These are phyloP conservation scores for Leccinellum rugosiceps DNA, from an alignment of 768 basidiomycete genomes.

Conservation along the genomic window DNA sequence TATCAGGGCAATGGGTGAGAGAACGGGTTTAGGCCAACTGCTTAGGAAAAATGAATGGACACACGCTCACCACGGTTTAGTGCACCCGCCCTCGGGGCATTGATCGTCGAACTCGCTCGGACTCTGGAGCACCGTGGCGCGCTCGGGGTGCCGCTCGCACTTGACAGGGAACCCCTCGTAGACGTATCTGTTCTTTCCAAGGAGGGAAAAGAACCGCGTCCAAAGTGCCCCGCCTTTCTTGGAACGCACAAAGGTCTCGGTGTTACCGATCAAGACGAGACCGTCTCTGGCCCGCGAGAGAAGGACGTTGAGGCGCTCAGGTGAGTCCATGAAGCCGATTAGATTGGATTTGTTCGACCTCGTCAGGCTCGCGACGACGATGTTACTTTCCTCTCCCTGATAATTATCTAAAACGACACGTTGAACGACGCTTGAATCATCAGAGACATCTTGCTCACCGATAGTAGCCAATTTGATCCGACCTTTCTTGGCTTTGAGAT, in stretches of 20 bases:
- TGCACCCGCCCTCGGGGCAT: slow-evolving; percentile 63
- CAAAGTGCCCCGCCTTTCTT: slow-evolving; percentile 10
- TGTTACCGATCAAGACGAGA: slow-evolving; percentile 64
- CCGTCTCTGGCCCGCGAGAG: slow-evolving; percentile 65
- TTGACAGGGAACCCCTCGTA: slow-evolving; percentile 45
- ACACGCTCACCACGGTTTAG: slow-evolving; percentile 48
- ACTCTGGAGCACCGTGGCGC: slow-evolving; percentile 33
- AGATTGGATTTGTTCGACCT: slow-evolving; percentile 52
- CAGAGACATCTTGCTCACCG: slow-evolving; percentile 35
- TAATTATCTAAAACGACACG: slow-evolving; percentile 56
- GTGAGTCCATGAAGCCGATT: slow-evolving; percentile 71
- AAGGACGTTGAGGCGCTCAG: slow-evolving; percentile 67
- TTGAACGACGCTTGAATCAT: neutral
- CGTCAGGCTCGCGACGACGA: slow-evolving; percentile 59
- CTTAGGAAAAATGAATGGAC: no score
- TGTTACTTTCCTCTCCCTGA: slow-evolving; percentile 71
- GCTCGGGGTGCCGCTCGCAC: slow-evolving; percentile 52
- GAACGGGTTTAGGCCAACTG: no score
- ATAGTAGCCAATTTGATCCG: slow-evolving; percentile 61
- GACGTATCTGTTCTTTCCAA: neutral
- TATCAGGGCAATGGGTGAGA: no score
- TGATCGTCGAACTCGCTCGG: slow-evolving; percentile 48
- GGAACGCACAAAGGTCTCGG: slow-evolving; percentile 13
- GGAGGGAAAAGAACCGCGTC: slow-evolving; percentile 5
- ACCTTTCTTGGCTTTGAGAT: slow-evolving; percentile 36